These are phyloP conservation scores for Dendrothele bispora DNA, from an alignment of 768 basidiomycete genomes.

Conservation along the genomic window DNA sequence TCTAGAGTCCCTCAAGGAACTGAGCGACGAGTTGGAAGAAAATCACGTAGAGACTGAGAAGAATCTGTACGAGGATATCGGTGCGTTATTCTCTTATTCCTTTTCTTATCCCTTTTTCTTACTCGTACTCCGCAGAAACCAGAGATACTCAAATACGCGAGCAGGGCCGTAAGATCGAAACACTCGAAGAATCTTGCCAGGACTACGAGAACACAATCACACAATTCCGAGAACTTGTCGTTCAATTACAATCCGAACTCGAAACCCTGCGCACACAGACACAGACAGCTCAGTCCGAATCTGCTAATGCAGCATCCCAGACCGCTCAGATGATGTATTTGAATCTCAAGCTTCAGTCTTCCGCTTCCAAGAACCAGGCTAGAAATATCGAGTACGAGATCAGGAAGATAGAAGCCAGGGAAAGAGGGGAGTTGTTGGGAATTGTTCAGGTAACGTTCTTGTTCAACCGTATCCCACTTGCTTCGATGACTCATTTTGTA, in stretches of 20 bases:
- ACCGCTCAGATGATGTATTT: constrained; percentile 92
- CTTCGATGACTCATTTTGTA: too few relatives aligned
- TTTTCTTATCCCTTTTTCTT: neutral
- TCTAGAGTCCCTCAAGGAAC: constrained; percentile 91
- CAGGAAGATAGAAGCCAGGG: constrained; percentile 79
- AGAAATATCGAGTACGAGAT: constrained; percentile 89
- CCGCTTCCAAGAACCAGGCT: constrained; percentile 88
- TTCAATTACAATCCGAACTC: constrained; percentile 85
- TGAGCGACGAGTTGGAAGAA: constrained; percentile 96
- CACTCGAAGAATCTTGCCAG: constrained; percentile 74
- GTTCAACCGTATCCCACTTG: too few relatives aligned
- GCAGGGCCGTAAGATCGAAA: constrained; percentile 58
- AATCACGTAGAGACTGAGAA: constrained; percentile 94
- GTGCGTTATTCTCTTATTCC: constrained; percentile 40
- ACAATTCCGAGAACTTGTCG: constrained; percentile 92
- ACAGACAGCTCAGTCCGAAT: constrained; percentile 80
- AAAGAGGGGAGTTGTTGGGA: constrained; percentile 73
- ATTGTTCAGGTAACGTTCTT: too few relatives aligned
- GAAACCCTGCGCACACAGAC: constrained; percentile 82
- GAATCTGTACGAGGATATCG: constrained; percentile 84
- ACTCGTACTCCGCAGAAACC: constrained; percentile 41
- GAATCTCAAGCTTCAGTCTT: constrained; percentile 91
- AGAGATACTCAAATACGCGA: constrained; percentile 75
- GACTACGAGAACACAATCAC: constrained; percentile 87
- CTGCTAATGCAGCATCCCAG: constrained; percentile 80